Evolutionary conservation across 257 asterid species (phyloP), one percentile per base, ranked within the genome.

Genomic region (Lithospermum erythrorhizon): DNA sequence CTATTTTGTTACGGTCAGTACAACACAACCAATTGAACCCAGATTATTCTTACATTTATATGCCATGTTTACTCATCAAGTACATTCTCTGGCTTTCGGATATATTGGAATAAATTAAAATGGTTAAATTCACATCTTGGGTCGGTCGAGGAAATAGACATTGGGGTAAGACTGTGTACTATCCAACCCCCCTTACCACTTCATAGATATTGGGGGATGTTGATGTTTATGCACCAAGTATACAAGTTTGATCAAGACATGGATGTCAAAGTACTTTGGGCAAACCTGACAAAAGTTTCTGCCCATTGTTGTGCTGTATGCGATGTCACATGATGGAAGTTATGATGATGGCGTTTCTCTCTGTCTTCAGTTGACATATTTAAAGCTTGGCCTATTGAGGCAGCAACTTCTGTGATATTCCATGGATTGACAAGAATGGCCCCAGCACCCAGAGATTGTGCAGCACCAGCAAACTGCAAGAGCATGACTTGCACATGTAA

Each of bases 261-360:
- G 37, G 60, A 41, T 21, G 41, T 61, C 78, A 25, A 29, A 41
- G 54, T 16, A 55, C 21, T 25, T 83, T 59, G 32, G 51, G 75
- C 86, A 69, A 61, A 88, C 98, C 98, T 86, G 67, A 91, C 90
- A 47, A 91, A 91, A 75, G 82, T 76, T 75, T 91, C 97, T 53
- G 97, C 98, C 98, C 98, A 91, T 66, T 88, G 90, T 81, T 84
- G 97, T 70, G 98, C 94, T 76, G 98, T 91, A 81, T 86, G 98
- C 62, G 80, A 83, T 19, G 95, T 91, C 77, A 91, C 95, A 57
- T 91, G 98, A 54, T 73, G 68, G 70, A 81, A 91, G 73, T 91
- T 91, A 74, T 81, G 95, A 49, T 71, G 77, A 70, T 91, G 98
- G 32, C 97, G 98, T 67, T 91, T 84, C 74, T 91, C 95, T 79